A percentile compares a stretch with the other conserved stretches of the same genome.
phyloP scores from a whole-genome alignment of 805 yeast species.

The Schizosaccharomyces lindneri region DNA sequence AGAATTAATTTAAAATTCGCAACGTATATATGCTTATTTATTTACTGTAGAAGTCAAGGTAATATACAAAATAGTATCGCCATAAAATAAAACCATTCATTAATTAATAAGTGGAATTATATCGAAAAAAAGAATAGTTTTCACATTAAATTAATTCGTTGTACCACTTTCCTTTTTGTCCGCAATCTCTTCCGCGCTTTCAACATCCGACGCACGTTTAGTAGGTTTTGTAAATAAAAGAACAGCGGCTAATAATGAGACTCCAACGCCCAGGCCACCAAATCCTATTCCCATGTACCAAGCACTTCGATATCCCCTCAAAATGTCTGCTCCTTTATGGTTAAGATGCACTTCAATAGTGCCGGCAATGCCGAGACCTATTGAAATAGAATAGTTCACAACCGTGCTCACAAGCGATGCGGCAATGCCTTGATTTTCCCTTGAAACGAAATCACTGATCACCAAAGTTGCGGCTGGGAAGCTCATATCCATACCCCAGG shows the following conservation, averaged over 20 bases:
- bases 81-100: too few species aligned
- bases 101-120: too few species aligned
- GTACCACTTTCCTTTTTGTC: too few species aligned
- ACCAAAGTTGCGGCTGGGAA: conserved; percentile 41
- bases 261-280: conserved; percentile 23
- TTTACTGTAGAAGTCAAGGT: too few species aligned
- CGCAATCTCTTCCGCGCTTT: too few species aligned
- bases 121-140: too few species aligned
- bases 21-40: too few species aligned
- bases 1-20: too few species aligned
- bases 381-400: conserved; percentile 44
- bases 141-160: too few species aligned
- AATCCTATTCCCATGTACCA: conserved; percentile 37
- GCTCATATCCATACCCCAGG: conserved; percentile 58
- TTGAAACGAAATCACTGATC: conserved; percentile 29
- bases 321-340: conserved; percentile 10
- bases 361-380: conserved; percentile 49
- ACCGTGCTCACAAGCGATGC: conserved; percentile 49
- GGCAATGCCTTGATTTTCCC: conserved; percentile 50
- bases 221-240: too few species aligned
- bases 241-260: conserved; percentile 8
- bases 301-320: conserved; percentile 31
- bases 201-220: too few species aligned
- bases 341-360: conserved; percentile 28
- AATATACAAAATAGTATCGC: too few species aligned